A percentile compares a stretch with the other conserved stretches of the same genome.
Evolutionary conservation across 164 flowering plant species (phyloP).

Genomic region (Umbellularia californica): DNA sequence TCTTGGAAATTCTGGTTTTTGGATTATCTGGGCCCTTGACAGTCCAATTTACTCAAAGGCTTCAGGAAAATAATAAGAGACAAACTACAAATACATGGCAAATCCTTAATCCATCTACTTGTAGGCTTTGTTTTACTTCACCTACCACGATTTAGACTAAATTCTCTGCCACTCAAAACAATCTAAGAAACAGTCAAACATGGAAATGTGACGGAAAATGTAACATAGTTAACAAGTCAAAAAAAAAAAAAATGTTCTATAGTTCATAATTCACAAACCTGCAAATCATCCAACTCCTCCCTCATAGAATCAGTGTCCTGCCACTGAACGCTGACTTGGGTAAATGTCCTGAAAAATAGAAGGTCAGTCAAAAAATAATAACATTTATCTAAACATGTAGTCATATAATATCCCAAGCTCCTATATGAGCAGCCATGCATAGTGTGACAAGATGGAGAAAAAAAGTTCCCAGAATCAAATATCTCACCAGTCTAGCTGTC

Average conservation of each 20-base stretch:
- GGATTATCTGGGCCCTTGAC: no score
- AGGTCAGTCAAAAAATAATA: constrained; percentile 3
- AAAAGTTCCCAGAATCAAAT: no score
- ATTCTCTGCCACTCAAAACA: not conserved
- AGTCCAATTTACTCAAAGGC: no score
- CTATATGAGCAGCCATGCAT: not conserved
- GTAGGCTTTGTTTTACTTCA: no score
- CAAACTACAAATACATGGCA: no score
- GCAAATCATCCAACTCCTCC: constrained; percentile 96
- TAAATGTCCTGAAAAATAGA: constrained; percentile 70
- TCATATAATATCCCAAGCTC: not conserved
- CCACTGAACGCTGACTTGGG: constrained; percentile 98
- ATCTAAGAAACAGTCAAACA: not conserved
- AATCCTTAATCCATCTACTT: no score
- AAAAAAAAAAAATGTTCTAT: not conserved
- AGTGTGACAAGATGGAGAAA: not conserved
- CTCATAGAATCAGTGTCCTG: constrained; percentile 94
- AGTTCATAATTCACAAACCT: constrained; percentile 37
- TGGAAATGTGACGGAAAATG: not conserved
- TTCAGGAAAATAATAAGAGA: no score
- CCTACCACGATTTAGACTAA: no score
- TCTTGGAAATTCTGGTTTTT: no score
- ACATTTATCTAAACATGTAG: not conserved
- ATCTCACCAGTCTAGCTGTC: no score
- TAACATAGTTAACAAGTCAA: no score